Conservation (phyloP, 2,329 filamentous ascomycete genomes). For the Akanthomyces lecanii region DNA sequence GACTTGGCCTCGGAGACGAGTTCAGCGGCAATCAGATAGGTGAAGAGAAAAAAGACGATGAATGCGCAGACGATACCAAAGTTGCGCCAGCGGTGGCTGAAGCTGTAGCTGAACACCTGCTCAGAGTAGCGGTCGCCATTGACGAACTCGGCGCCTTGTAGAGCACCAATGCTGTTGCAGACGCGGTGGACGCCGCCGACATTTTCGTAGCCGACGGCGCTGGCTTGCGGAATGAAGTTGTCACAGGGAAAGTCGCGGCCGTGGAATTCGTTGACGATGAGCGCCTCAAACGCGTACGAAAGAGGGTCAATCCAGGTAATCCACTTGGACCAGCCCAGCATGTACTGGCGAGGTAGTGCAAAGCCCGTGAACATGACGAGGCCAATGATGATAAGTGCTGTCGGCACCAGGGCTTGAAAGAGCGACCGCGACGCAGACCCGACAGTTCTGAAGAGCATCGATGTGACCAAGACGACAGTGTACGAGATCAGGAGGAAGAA, state of each 20-base stretch:
- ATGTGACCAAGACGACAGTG: constrained; percentile 70
- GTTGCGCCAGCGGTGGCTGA: constrained; percentile 57
- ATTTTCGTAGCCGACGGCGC: constrained; percentile 24
- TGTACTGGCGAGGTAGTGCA: constrained; percentile 37
- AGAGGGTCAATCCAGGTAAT: constrained; percentile 62
- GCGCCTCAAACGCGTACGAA: constrained; percentile 59
- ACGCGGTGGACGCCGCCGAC: constrained; percentile 30
- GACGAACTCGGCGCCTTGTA: constrained; percentile 40
- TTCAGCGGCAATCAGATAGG: constrained; percentile 49
- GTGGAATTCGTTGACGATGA: constrained; percentile 65
- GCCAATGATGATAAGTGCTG: constrained; percentile 17
- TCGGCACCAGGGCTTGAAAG: constrained; percentile 38
- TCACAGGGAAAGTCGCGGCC: constrained; percentile 25
- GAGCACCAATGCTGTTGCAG: constrained; percentile 45
- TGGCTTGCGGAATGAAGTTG: constrained; percentile 23
- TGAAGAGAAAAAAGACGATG: constrained; percentile 41
- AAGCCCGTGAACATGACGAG: constrained; percentile 37
- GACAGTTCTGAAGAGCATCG: constrained; percentile 44
- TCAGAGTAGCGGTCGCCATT: constrained; percentile 44
- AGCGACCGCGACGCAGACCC: constrained; percentile 47
- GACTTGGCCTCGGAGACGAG: constrained; percentile 46
- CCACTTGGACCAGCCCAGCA: constrained; percentile 63
- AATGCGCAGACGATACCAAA: constrained; percentile 56
- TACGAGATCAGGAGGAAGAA: constrained; percentile 78
- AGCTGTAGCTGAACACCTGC: constrained; percentile 40